These are phyloP conservation scores for Mortierella sp. DNA, from an alignment of 371 early-diverging fungal genomes.

Conservation along the genomic window DNA sequence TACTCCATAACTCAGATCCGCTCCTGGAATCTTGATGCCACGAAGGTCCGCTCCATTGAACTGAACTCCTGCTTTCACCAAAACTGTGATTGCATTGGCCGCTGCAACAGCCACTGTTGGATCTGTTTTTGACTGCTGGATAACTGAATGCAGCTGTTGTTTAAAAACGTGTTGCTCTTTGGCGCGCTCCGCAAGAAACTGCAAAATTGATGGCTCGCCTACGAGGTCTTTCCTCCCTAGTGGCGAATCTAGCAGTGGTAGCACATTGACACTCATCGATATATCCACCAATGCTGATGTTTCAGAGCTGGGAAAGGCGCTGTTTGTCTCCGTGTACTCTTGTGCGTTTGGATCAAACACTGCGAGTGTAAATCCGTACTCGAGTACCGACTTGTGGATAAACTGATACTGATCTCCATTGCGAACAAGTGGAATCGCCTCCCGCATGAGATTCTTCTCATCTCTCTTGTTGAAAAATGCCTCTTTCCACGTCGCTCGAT, in stretches of 20 bases:
- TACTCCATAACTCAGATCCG: too few relatives aligned
- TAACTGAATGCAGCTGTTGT: background rate
- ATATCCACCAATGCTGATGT: background rate
- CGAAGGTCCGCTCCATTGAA: too few relatives aligned
- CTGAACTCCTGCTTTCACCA: background rate
- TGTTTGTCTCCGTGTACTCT: background rate
- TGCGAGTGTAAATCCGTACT: too few relatives aligned
- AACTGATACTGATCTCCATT: too few relatives aligned
- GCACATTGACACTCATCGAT: too few relatives aligned
- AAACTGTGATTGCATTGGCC: constrained; percentile 28
- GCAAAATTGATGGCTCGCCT: constrained; percentile 16
- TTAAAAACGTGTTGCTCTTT: background rate
- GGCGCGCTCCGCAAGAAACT: constrained; percentile 18
- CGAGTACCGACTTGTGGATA: too few relatives aligned
- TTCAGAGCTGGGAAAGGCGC: constrained; percentile 1
- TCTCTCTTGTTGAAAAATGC: too few relatives aligned
- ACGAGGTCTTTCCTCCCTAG: constrained; percentile 14
- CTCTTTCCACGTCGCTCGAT: too few relatives aligned
- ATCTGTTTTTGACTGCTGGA: constrained; percentile 10
- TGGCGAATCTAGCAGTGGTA: constrained; percentile 1
- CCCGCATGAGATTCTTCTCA: too few relatives aligned
- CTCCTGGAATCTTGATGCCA: too few relatives aligned
- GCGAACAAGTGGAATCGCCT: too few relatives aligned
- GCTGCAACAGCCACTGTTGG: constrained; percentile 1
- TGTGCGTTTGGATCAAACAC: background rate